Evolutionary conservation across 2,329 filamentous ascomycete species (phyloP).

Genomic region (Curvularia eragrostidis): DNA sequence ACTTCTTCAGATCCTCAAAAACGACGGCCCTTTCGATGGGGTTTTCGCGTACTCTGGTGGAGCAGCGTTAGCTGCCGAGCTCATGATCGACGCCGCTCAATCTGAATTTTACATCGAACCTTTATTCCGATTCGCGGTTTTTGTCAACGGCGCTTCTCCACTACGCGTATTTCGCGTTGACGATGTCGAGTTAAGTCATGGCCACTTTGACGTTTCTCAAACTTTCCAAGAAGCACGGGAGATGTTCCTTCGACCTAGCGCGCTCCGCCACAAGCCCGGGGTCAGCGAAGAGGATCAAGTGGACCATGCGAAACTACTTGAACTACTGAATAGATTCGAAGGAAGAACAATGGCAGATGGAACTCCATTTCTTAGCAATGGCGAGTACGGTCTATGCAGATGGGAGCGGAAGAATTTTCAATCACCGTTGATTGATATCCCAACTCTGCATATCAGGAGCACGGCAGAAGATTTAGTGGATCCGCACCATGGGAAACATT

Average conservation of each 20-base stretch:
- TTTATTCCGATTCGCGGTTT: constrained; percentile 1
- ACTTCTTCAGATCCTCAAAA: background rate
- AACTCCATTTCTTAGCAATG: background rate
- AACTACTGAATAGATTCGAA: background rate
- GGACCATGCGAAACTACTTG: background rate
- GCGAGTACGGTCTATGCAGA: background rate
- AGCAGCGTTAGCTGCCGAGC: constrained; percentile 3
- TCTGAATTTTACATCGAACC: background rate
- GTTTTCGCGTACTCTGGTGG: constrained; percentile 6
- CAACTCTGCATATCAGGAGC: background rate
- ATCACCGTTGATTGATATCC: constrained; percentile 1
- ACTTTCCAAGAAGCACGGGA: constrained; percentile 2
- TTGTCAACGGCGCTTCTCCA: constrained; percentile 3
- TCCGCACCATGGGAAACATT: constrained; percentile 3
- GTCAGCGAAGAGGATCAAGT: background rate
- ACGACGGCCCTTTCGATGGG: background rate
- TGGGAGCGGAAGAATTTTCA: background rate
- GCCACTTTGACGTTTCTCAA: background rate
- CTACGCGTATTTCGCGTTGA: background rate
- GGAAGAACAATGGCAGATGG: background rate
- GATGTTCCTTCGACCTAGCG: constrained; percentile 8
- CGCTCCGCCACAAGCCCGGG: constrained; percentile 3
- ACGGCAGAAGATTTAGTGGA: constrained; percentile 1
- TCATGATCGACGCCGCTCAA: background rate
- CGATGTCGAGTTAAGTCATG: background rate